Base-by-base conservation (phyloP, 805 yeast genomes). In the Tetrapisispora fleetii region DNA sequence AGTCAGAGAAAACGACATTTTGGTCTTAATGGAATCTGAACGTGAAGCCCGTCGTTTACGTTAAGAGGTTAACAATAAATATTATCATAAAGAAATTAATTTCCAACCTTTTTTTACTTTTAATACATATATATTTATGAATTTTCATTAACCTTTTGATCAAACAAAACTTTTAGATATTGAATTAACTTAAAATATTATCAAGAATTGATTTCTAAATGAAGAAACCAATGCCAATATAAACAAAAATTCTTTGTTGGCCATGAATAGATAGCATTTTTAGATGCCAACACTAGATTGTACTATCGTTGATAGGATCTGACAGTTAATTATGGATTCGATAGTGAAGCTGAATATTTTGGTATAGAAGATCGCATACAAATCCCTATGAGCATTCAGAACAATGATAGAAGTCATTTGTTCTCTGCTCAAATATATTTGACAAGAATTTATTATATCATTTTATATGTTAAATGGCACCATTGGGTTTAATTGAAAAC, bases 1-100 rank as follows among this genome's bases (percentile, higher is more conserved):
- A 74, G 96, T 87, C 74, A 85, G 96, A 76, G 95, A 87, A 77
- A 85, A 91, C 79, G 99, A 91, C 74, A 88, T 93, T 78, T 85
- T 91, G 75, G 93, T 96, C 75, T 83, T 91, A 75, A 93, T 91
- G 96, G 99, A 91, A 81, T 91, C 98, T 64, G 99, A 91, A 81
- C 91, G 99, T 83, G 99, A 91, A 81, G 98, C 98, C 69, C 83
- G 91, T 80, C 82, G 93, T 79, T 78, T 85, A 75, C 86, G 91
- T 32, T 32, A 32, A 32, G 14, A 32, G 35, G 35, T 32, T 32
- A 32, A 32, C 28, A 32, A 14, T 14, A 32, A 6, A 16, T 38
- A 21, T 9, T 19, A 19, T n/a, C 8, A 19, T 14, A 38, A 18
- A 17, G 21, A 41, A 32, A 41, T 41, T 41, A 28, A 30, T 41